Conservation (phyloP, 768 basidiomycete species). For the Tephrocybe sp. region DNA sequence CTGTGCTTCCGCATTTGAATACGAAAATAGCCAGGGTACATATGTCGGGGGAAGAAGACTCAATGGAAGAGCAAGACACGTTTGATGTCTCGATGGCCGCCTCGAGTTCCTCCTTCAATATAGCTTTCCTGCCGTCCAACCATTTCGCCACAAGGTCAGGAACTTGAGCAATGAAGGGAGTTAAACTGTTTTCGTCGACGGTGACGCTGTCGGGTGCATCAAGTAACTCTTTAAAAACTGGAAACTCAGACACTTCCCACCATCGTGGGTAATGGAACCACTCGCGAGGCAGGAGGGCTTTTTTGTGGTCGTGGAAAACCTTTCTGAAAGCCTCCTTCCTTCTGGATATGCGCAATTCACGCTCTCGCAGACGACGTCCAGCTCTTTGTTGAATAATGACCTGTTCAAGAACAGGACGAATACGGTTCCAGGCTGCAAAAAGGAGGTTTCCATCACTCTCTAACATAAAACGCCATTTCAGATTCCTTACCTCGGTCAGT, state of each 20-base stretch:
- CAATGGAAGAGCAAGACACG: too few relatives aligned
- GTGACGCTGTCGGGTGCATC: background rate
- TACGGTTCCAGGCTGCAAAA: conserved; percentile 22
- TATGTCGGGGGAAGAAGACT: conserved; percentile 3
- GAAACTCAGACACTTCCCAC: conserved; percentile 13
- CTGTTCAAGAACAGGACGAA: conserved; percentile 21
- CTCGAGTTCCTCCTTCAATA: background rate
- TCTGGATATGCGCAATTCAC: background rate
- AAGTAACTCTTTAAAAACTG: conserved; percentile 1
- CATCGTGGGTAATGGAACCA: conserved; percentile 24
- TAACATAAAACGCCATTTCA: background rate
- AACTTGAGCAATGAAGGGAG: conserved; percentile 1
- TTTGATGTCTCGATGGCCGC: background rate
- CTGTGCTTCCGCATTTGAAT: conserved; percentile 8
- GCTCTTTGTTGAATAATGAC: conserved; percentile 4
- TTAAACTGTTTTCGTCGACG: background rate
- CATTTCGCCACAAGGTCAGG: conserved; percentile 6
- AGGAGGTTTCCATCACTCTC: background rate
- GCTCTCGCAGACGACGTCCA: conserved; percentile 10
- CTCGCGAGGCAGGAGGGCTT: conserved; percentile 20
- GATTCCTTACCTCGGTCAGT: conserved; percentile 26
- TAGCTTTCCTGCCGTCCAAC: background rate
- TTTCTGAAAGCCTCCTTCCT: conserved; percentile 9
- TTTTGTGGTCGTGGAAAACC: conserved; percentile 20
- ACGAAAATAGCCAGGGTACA: conserved; percentile 11